Evolutionary conservation across 371 early-diverging fungal genomes (phyloP).

Genomic region (Mortierella sp.): DNA sequence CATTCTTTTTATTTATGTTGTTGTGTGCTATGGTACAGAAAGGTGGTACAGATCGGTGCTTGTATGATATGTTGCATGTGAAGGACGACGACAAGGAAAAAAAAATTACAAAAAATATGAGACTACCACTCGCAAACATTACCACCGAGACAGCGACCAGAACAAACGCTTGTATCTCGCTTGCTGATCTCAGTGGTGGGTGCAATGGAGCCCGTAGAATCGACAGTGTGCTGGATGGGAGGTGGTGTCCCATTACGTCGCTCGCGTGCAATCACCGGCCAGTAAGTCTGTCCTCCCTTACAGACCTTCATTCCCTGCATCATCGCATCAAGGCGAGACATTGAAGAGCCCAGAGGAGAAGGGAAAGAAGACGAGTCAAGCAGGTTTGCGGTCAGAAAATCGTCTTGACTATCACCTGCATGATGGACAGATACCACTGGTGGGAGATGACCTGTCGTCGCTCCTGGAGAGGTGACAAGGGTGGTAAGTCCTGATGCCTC

Average conservation of each 20-base stretch:
- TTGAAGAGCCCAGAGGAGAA: constrained; percentile 3
- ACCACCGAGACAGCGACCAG: constrained; percentile 51
- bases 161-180: constrained; percentile 36
- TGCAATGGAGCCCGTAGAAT: constrained; percentile 19
- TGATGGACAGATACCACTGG: constrained; percentile 20
- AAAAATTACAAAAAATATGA: background rate
- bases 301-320: constrained; percentile 35
- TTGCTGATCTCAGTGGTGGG: constrained; percentile 3
- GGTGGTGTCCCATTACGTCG: background rate
- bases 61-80: constrained; percentile 1
- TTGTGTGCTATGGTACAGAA: constrained; percentile 1
- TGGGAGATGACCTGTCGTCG: constrained; percentile 41
- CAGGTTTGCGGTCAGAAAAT: background rate
- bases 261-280: constrained; percentile 48
- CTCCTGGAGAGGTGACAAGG: background rate
- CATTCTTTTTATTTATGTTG: constrained; percentile 4
- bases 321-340: background rate
- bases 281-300: constrained; percentile 55
- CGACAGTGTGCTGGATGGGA: constrained; percentile 9
- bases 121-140: constrained; percentile 52
- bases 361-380: constrained; percentile 1
- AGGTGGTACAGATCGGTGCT: constrained; percentile 9
- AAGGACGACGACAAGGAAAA: background rate
- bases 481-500: constrained; percentile 16
- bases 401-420: constrained; percentile 3